A percentile compares a stretch with the other conserved stretches of the same genome.
Conservation (phyloP, 1,284 basidiomycete species). For the Apiotrichum akiyoshidainum region DNA sequence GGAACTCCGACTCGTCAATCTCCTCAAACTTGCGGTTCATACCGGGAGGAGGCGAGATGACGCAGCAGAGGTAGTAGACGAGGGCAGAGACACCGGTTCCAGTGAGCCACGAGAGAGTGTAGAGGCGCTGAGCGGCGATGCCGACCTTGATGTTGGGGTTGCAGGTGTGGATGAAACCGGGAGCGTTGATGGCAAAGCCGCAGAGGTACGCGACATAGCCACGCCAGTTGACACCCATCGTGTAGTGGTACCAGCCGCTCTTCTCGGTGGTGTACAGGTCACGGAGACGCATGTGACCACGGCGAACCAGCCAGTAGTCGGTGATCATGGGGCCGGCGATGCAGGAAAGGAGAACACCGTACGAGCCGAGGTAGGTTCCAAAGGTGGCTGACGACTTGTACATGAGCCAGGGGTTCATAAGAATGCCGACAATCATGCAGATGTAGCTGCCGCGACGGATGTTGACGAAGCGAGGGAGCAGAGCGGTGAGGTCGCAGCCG, state of each 20-base stretch:
- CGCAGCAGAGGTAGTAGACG: constrained; percentile 62
- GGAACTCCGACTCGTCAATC: constrained; percentile 53
- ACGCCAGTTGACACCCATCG: constrained; percentile 69
- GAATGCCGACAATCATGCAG: constrained; percentile 68
- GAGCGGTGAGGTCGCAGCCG: constrained; percentile 77
- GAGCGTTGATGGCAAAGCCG: constrained; percentile 77
- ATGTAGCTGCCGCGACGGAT: constrained; percentile 80
- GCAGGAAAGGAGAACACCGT: constrained; percentile 62
- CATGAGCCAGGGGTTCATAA: constrained; percentile 70
- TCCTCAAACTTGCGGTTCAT: constrained; percentile 59
- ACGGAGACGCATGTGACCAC: constrained; percentile 66
- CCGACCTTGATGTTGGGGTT: constrained; percentile 61
- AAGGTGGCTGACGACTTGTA: constrained; percentile 72
- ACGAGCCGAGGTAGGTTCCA: constrained; percentile 77
- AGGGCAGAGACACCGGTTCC: constrained; percentile 67
- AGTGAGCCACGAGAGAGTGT: constrained; percentile 64
- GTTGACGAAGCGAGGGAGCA: constrained; percentile 76
- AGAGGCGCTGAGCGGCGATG: constrained; percentile 62
- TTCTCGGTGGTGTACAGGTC: constrained; percentile 65
- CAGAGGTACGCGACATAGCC: constrained; percentile 51
- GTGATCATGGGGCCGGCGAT: constrained; percentile 80
- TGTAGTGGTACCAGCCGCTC: constrained; percentile 73
- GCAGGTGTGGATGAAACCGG: constrained; percentile 53
- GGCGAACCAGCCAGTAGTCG: constrained; percentile 75
- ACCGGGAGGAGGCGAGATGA: constrained; percentile 61